These are phyloP conservation scores for Daldinia sp. DNA, from an alignment of 2,329 filamentous ascomycete genomes.

Conservation along the genomic window DNA sequence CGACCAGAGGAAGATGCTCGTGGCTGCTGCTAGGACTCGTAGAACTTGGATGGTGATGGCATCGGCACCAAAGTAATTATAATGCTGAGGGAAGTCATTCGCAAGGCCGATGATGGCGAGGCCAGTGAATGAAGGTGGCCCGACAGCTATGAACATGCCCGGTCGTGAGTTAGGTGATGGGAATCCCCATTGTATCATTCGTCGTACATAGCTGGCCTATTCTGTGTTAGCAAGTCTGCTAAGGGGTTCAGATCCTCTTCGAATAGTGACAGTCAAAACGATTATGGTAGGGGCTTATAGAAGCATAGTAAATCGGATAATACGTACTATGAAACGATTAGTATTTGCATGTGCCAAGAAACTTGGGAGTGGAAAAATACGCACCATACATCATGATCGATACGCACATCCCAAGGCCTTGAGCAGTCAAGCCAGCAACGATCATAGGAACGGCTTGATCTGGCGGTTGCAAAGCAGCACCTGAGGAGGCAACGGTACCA, in stretches of 20 bases:
- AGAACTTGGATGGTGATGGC: conserved; percentile 44
- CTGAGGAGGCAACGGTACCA: conserved; percentile 48
- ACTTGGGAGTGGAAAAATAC: conserved; percentile 1
- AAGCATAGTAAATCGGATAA: conserved; percentile 14
- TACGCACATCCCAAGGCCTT: conserved; percentile 56
- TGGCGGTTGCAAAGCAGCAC: conserved; percentile 45
- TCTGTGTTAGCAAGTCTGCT: conserved; percentile 10
- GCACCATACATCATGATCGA: conserved; percentile 53
- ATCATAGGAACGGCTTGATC: conserved; percentile 51
- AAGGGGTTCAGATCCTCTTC: neutral
- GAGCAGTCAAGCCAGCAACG: conserved; percentile 53
- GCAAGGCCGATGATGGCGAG: conserved; percentile 58
- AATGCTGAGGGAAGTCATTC: conserved; percentile 41
- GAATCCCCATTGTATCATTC: conserved; percentile 52
- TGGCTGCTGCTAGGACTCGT: conserved; percentile 51
- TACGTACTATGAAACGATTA: conserved; percentile 27
- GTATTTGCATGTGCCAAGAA: neutral
- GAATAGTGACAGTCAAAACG: no score
- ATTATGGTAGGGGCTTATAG: no score
- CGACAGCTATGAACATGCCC: conserved; percentile 61
- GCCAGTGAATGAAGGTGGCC: conserved; percentile 54
- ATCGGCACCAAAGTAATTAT: conserved; percentile 42
- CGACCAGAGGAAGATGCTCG: conserved; percentile 56
- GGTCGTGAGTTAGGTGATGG: conserved; percentile 50
- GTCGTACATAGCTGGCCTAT: conserved; percentile 50